Percentiles rank a stretch among this genome's conserved stretches.
Evolutionary conservation across 2,329 filamentous ascomycete genomes (phyloP).

Genomic region (Lithohypha guttulata): DNA sequence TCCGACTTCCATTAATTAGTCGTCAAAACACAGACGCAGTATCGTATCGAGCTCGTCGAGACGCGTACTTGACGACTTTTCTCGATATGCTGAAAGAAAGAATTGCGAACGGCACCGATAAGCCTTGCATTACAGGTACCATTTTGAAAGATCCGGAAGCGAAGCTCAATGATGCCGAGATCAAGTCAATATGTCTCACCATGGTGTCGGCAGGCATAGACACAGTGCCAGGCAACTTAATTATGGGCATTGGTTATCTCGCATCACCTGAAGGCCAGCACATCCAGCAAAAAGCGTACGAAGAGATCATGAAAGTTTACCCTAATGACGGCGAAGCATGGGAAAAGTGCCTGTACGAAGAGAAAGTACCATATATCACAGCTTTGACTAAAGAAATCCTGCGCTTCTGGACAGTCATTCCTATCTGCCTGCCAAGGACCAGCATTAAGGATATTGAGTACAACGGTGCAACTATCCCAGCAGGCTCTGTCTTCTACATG

Average conservation of each 20-base stretch:
- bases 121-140: conserved; percentile 58
- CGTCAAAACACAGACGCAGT: conserved; percentile 49
- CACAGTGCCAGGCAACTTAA: conserved; percentile 67
- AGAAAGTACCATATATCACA: conserved; percentile 66
- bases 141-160: conserved; percentile 61
- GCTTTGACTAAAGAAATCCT: conserved; percentile 69
- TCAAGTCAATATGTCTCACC: conserved; percentile 70
- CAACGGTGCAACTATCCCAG: conserved; percentile 55
- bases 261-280: conserved; percentile 56
- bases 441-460: conserved; percentile 64
- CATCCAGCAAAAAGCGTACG: conserved; percentile 59
- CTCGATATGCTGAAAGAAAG: conserved; percentile 49
- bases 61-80: conserved; percentile 53
- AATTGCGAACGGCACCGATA: conserved; percentile 53
- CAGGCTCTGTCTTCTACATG: conserved; percentile 73
- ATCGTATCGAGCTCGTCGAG: conserved; percentile 57
- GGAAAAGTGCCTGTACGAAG: conserved; percentile 60
- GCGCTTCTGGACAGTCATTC: conserved; percentile 69
- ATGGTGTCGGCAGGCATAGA: conserved; percentile 76
- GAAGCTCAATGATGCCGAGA: conserved; percentile 59
- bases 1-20: conserved; percentile 52
- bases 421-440: conserved; percentile 63
- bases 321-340: conserved; percentile 61
- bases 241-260: conserved; percentile 69
- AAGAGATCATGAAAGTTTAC: conserved; percentile 60